Percentiles rank a stretch among this genome's conserved stretches.
Evolutionary conservation across 1,139 yeast genomes (phyloP).

Genomic region (Blastobotrys raffinosifermentans): DNA sequence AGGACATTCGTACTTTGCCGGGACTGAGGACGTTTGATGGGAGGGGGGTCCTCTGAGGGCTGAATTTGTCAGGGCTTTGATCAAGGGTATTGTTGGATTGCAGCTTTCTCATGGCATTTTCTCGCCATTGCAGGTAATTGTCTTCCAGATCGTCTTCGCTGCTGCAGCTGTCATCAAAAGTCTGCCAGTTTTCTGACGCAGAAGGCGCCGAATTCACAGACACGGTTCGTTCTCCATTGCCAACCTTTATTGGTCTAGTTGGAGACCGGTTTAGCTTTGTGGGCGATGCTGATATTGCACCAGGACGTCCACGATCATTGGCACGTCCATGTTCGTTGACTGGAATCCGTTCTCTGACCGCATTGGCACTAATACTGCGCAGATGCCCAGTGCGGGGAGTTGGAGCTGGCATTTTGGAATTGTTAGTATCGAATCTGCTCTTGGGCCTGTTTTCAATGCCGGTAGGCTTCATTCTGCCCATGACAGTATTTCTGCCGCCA

Average conservation of each 20-base stretch:
- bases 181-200: slow-evolving; percentile 22
- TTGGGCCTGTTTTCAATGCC: slow-evolving; percentile 2
- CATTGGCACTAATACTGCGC: slow-evolving; percentile 6
- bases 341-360: neutral
- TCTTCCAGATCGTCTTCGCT: slow-evolving; percentile 22
- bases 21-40: no score
- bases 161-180: slow-evolving; percentile 21
- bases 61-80: no score
- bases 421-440: neutral
- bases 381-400: slow-evolving; percentile 1
- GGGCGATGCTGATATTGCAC: slow-evolving; percentile 7
- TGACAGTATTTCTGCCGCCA: neutral
- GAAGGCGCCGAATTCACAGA: slow-evolving; percentile 7
- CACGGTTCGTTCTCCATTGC: slow-evolving; percentile 2
- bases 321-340: slow-evolving; percentile 1
- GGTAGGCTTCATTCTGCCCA: slow-evolving; percentile 1
- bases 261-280: slow-evolving; percentile 3
- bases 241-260: neutral
- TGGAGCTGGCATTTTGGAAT: slow-evolving; percentile 1
- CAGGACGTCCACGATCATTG: slow-evolving; percentile 1
- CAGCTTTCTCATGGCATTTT: slow-evolving; percentile 17
- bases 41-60: no score
- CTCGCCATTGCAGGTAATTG: slow-evolving; percentile 20
- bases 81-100: no score
- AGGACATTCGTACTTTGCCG: no score